Conservation (phyloP, 345 rosid species). For the Boechera retrofracta region DNA sequence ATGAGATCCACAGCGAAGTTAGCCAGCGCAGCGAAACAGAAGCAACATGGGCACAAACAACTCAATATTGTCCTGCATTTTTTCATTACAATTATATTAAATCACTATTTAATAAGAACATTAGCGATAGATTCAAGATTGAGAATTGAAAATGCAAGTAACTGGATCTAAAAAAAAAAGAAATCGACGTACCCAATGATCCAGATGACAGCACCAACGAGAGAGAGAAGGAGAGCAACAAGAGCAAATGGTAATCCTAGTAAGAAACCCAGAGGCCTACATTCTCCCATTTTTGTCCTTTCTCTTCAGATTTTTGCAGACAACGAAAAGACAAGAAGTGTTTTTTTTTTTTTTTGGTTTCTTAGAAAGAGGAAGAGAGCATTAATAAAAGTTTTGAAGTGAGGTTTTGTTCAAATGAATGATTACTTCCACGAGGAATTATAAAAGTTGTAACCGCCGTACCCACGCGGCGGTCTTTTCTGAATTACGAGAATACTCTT, state of each 20-base stretch:
- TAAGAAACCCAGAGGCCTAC: constrained; percentile 86
- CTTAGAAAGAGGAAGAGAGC: not conserved
- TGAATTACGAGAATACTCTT: not conserved
- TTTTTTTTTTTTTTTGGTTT: not conserved
- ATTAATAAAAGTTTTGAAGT: not conserved
- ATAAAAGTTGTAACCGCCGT: constrained; percentile 24
- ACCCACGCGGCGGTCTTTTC: not conserved
- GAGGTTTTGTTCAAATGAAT: not conserved
- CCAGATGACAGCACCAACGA: constrained; percentile 78
- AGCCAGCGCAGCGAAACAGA: constrained; percentile 71
- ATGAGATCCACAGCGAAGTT: constrained; percentile 67
- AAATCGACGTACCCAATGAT: constrained; percentile 62
- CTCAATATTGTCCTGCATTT: constrained; percentile 66
- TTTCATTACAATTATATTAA: no score
- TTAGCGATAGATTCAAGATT: not conserved
- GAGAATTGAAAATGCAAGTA: not conserved
- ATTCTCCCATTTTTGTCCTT: constrained; percentile 56
- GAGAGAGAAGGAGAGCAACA: constrained; percentile 63
- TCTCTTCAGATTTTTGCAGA: not conserved
- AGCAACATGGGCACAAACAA: constrained; percentile 86
- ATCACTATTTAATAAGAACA: not conserved
- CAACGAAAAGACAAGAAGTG: not conserved
- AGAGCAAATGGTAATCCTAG: constrained; percentile 81
- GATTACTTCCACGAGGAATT: not conserved
- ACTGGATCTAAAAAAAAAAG: not conserved